A percentile compares a stretch with the other conserved stretches of the same genome.
Evolutionary conservation across 176 grass and related monocot species (phyloP).

Genomic region (Pharus latifolius): DNA sequence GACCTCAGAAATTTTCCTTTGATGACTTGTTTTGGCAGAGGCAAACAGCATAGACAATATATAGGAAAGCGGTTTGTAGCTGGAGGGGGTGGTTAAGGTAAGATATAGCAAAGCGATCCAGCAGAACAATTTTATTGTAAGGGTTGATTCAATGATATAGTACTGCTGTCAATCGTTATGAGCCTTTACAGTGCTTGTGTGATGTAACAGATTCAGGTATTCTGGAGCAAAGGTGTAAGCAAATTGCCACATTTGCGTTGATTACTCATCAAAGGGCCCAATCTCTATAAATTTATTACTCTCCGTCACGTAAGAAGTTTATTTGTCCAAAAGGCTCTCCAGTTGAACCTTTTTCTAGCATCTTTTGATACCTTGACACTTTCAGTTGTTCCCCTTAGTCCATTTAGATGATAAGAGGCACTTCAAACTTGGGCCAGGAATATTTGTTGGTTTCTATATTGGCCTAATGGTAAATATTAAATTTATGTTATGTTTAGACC

Average conservation of each 20-base stretch:
- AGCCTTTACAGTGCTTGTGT: background rate
- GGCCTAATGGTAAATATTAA: no score
- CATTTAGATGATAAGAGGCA: background rate
- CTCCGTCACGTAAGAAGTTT: conserved; percentile 5
- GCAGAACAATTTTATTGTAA: conserved; percentile 26
- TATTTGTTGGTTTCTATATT: no score
- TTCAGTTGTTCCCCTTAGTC: background rate
- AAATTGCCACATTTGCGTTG: conserved; percentile 7
- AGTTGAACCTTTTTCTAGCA: background rate
- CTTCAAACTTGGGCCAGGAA: no score
- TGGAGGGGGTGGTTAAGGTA: conserved; percentile 16
- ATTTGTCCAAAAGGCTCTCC: background rate
- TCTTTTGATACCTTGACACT: no score
- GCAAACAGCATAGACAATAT: background rate
- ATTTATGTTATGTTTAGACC: no score
- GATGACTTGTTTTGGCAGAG: conserved; percentile 4
- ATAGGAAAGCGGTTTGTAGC: conserved; percentile 16
- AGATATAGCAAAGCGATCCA: conserved; percentile 21
- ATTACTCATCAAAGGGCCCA: conserved; percentile 17
- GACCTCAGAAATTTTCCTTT: background rate
- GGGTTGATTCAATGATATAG: background rate
- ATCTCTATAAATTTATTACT: conserved; percentile 27
- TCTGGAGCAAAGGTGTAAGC: conserved; percentile 20
- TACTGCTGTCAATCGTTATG: background rate
- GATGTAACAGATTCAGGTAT: conserved; percentile 12